Conservation (phyloP, 1,139 yeast species). For the Scheffersomyces cryptocercus region DNA sequence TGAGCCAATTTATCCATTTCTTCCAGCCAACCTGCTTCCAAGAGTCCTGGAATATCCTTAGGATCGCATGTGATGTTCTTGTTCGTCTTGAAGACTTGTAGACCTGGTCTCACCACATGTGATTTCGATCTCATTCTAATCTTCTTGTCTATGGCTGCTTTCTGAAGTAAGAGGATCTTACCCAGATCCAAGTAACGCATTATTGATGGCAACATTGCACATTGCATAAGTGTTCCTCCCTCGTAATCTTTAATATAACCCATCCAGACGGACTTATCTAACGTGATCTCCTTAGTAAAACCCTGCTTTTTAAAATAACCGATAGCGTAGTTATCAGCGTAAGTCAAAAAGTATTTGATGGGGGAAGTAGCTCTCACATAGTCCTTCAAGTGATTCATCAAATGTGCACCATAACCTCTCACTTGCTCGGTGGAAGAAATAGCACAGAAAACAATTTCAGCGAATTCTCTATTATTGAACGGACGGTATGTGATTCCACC, state of each 20-base stretch:
- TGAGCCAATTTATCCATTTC: slow-evolving; percentile 98
- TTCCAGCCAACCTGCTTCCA: slow-evolving; percentile 96
- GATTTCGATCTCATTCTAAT: slow-evolving; percentile 78
- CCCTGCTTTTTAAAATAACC: slow-evolving; percentile 99
- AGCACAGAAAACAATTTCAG: slow-evolving; percentile 98
- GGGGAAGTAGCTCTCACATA: slow-evolving; percentile 89
- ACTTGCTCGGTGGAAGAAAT: slow-evolving; percentile 97
- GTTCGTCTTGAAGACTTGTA: slow-evolving; percentile 65
- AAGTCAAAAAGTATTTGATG: slow-evolving; percentile 84
- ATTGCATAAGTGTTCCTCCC: slow-evolving; percentile 98
- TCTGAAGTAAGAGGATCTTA: slow-evolving; percentile 80
- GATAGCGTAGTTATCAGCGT: slow-evolving; percentile 98
- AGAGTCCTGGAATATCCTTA: slow-evolving; percentile 78
- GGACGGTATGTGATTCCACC: slow-evolving; percentile 98
- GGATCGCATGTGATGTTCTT: slow-evolving; percentile 56
- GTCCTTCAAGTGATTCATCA: slow-evolving; percentile 96
- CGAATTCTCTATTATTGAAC: slow-evolving; percentile 85
- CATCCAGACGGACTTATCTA: slow-evolving; percentile 91
- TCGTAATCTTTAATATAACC: slow-evolving; percentile 98
- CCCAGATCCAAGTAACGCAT: slow-evolving; percentile 83
- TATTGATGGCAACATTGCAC: slow-evolving; percentile 85
- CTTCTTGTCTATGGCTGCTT: slow-evolving; percentile 87
- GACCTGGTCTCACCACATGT: slow-evolving; percentile 79
- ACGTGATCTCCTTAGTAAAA: slow-evolving; percentile 88
- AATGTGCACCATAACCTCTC: slow-evolving; percentile 96